These are phyloP conservation scores for Teunomyces atbi DNA, from an alignment of 805 yeast genomes.

Conservation along the genomic window DNA sequence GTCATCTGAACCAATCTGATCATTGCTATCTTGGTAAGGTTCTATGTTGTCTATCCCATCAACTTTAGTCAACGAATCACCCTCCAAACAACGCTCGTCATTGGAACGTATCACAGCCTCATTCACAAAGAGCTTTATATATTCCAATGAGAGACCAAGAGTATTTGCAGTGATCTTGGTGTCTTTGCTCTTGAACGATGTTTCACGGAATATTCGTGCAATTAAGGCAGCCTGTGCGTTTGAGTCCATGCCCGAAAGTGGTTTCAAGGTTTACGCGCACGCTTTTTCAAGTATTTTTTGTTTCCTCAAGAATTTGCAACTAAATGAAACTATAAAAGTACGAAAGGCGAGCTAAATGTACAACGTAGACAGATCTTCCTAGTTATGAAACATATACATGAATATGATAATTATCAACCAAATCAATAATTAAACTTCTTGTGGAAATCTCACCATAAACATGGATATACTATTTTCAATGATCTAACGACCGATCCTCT, in stretches of 20 bases:
- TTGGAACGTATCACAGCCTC: slow-evolving; percentile 61
- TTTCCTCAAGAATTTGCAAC: too few relatives aligned
- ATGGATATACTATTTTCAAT: neutral
- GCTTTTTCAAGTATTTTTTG: neutral
- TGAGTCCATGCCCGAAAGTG: neutral
- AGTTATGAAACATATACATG: too few relatives aligned
- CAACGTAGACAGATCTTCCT: too few relatives aligned
- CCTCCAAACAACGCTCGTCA: slow-evolving; percentile 43
- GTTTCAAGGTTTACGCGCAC: neutral
- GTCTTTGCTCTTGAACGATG: slow-evolving; percentile 44
- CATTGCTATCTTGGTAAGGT: slow-evolving; percentile 7
- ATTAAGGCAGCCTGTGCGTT: slow-evolving; percentile 28
- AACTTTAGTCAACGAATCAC: slow-evolving; percentile 20
- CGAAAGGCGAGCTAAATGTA: too few relatives aligned
- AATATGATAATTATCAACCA: too few relatives aligned
- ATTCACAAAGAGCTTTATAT: slow-evolving; percentile 52
- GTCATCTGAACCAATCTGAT: slow-evolving; percentile 9
- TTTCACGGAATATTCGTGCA: slow-evolving; percentile 51
- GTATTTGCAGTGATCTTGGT: slow-evolving; percentile 51
- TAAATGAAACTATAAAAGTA: too few relatives aligned
- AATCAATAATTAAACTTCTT: too few relatives aligned
- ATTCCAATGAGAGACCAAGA: slow-evolving; percentile 50
- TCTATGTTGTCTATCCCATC: slow-evolving; percentile 35
- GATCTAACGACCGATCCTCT: slow-evolving; percentile 9
- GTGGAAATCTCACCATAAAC: neutral